Conservation (phyloP, 164 flowering plant species). For the Chimonanthus salicifolius region DNA sequence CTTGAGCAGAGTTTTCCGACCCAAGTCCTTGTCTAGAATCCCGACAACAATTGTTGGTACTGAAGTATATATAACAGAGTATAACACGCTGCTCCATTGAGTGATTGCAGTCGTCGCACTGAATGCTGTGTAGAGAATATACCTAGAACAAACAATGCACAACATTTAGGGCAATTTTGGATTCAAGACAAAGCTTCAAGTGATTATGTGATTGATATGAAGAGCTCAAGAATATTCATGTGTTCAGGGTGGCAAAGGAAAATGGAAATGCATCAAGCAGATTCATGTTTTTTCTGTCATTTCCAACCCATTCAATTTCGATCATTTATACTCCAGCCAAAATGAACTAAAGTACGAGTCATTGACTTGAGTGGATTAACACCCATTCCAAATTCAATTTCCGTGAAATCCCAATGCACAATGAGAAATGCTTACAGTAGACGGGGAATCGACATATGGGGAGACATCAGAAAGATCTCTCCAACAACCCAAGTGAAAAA, state of each 20-base stretch:
- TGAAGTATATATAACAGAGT: conserved; percentile 79
- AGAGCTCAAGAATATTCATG: not conserved
- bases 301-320: not conserved
- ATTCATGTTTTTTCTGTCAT: not conserved
- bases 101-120: conserved; percentile 78
- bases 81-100: conserved; percentile 91
- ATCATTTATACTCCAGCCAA: not conserved
- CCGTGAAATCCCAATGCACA: not conserved
- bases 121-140: conserved; percentile 67
- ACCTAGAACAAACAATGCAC: conserved; percentile 45
- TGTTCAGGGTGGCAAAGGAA: not conserved
- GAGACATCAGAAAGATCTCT: not conserved
- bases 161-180: not conserved
- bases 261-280: not conserved
- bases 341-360: not conserved
- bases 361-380: not conserved
- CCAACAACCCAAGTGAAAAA: no score
- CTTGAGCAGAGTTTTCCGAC: conserved; percentile 59
- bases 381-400: not conserved
- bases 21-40: conserved; percentile 84
- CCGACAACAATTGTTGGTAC: conserved; percentile 82
- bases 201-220: not conserved
- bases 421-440: not conserved
- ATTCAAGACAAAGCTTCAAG: not conserved
- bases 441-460: not conserved